phyloP scores from a whole-genome alignment of 257 asterid genomes.

The Ilex asprella region DNA sequence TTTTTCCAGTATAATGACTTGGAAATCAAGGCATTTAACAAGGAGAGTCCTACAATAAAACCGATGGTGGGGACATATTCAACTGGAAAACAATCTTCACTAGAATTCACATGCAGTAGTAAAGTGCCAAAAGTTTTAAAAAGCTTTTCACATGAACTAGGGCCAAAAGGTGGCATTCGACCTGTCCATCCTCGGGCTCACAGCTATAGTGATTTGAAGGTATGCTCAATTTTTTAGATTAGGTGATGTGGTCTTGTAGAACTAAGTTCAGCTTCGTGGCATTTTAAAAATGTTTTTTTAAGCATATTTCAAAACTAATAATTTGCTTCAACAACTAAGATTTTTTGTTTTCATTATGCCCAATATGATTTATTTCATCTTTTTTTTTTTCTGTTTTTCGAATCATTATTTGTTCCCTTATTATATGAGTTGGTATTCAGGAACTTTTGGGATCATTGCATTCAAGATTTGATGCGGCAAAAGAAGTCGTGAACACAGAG shows the following conservation, averaged over 20 bases:
- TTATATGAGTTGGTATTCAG: constrained; percentile 31
- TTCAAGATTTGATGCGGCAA: constrained; percentile 83
- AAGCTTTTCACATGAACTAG: constrained; percentile 95
- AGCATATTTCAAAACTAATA: not conserved
- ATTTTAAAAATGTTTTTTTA: constrained; percentile 12
- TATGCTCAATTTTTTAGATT: not conserved
- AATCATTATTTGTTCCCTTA: constrained; percentile 9
- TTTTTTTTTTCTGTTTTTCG: constrained; percentile 5
- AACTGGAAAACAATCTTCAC: constrained; percentile 34
- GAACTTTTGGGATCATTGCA: constrained; percentile 75
- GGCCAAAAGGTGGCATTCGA: constrained; percentile 71
- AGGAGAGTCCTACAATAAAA: constrained; percentile 42
- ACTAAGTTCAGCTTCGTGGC: constrained; percentile 9
- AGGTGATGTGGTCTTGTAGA: constrained; percentile 6
- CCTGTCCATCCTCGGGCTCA: constrained; percentile 66
- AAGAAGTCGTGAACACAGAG: constrained; percentile 74
- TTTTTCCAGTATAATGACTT: constrained; percentile 40
- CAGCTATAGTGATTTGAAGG: constrained; percentile 81
- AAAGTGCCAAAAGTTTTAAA: constrained; percentile 52
- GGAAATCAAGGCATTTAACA: constrained; percentile 35
- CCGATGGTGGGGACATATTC: constrained; percentile 35
- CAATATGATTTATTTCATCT: constrained; percentile 12
- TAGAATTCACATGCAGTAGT: constrained; percentile 29
- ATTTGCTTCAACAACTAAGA: constrained; percentile 14
- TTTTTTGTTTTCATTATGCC: not conserved